These are phyloP conservation scores for Wallacemonas sp. DNA, from an alignment of 208 protist species.

Conservation along the genomic window DNA sequence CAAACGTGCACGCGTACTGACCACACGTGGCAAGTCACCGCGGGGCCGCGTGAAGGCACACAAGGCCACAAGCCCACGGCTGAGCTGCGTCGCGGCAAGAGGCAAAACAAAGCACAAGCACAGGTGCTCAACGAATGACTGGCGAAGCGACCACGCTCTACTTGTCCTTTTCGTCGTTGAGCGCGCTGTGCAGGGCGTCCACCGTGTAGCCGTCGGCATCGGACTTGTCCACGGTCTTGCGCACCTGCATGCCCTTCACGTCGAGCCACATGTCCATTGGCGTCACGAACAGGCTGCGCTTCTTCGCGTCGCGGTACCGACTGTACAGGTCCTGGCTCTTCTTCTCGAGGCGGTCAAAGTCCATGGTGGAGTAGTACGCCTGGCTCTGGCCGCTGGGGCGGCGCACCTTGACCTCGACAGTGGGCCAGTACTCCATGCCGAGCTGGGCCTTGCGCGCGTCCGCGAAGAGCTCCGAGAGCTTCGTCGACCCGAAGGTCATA, in stretches of 20 bases:
- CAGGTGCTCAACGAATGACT: no score
- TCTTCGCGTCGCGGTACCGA: constrained; percentile 87
- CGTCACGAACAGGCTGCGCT: constrained; percentile 87
- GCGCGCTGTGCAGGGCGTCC: constrained; percentile 50
- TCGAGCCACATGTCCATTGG: constrained; percentile 90
- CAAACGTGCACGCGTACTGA: background rate
- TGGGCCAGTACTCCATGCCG: constrained; percentile 87
- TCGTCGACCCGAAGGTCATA: constrained; percentile 72
- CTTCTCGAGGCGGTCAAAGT: constrained; percentile 84
- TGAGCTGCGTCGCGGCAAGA: no score
- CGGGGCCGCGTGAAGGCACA: background rate
- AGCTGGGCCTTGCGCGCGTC: constrained; percentile 89
- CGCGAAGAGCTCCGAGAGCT: constrained; percentile 82
- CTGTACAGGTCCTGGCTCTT: constrained; percentile 76
- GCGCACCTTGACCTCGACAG: constrained; percentile 91
- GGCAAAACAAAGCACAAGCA: no score
- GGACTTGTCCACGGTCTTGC: constrained; percentile 53
- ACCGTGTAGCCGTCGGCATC: constrained; percentile 83
- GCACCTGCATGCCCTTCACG: constrained; percentile 78
- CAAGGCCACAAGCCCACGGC: no score
- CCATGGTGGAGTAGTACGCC: constrained; percentile 84
- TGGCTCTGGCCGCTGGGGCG: constrained; percentile 84
- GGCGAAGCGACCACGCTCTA: no score
- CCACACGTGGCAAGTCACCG: background rate
- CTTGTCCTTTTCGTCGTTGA: constrained; percentile 32